Conservation (phyloP, 495 filamentous ascomycete species). For the Amniculicola lignicola region DNA sequence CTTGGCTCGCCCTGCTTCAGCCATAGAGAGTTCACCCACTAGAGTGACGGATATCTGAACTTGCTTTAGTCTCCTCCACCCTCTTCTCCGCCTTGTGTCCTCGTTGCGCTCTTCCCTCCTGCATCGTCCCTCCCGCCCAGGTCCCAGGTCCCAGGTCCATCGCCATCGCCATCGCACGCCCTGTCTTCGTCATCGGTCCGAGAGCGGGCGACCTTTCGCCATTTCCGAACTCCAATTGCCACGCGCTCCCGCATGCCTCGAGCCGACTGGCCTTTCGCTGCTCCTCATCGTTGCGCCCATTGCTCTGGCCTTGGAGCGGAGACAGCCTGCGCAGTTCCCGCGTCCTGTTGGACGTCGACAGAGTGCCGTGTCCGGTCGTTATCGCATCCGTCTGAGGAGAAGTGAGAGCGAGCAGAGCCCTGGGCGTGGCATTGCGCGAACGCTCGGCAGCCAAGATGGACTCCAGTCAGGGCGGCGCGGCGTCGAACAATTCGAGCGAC, state of each 20-base stretch:
- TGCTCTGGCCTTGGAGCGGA: too few relatives aligned
- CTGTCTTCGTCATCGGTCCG: too few relatives aligned
- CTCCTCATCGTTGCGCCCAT: conserved; percentile 3
- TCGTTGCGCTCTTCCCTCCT: too few relatives aligned
- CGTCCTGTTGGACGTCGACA: too few relatives aligned
- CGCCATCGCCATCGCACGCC: too few relatives aligned
- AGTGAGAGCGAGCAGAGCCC: not conserved
- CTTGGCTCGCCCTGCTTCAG: too few relatives aligned
- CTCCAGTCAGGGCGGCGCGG: conserved; percentile 42
- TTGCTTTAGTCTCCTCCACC: too few relatives aligned
- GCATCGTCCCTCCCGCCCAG: too few relatives aligned
- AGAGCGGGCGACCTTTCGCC: not conserved
- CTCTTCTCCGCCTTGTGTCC: too few relatives aligned
- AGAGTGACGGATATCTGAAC: too few relatives aligned
- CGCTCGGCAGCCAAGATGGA: conserved; percentile 32
- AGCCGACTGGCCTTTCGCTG: conserved; percentile 5
- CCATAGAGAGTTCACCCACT: too few relatives aligned
- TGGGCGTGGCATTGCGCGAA: not conserved
- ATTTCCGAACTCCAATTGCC: not conserved
- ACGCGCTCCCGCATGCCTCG: conserved; percentile 12
- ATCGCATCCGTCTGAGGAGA: not conserved
- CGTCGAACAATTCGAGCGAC: conserved; percentile 69
- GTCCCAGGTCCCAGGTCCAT: conserved; percentile 6
- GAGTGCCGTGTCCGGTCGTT: conserved; percentile 2
- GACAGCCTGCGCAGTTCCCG: too few relatives aligned